Evolutionary conservation across 228 moss, liverwort and hornwort genomes (phyloP), one percentile per base, ranked within the genome.

Genomic region (Sphagnum magellanicum): DNA sequence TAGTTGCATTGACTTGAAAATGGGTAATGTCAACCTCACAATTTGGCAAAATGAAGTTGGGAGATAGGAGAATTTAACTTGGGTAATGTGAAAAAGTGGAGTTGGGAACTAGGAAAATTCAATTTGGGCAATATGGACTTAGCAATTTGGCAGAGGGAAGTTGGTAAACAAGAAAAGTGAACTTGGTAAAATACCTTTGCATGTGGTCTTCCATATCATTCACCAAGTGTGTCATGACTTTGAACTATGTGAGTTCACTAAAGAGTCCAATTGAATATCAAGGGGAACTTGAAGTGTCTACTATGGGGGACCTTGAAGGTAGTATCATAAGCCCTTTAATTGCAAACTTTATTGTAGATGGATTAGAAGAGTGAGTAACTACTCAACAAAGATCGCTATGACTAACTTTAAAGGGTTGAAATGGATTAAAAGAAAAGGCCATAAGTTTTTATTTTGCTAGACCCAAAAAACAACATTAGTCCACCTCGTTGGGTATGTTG

Each of bases 301-400:
- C 4, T 8, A 64, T 64, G 64, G 64, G 64, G 8, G n/a, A 13
- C 14, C 16, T n/a, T n/a, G 46, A 16, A 11, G 61, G 61, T n/a
- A 1, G 1, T 61, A n/a, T 13, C 61, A n/a, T 55, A 55, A 12
- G 1, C 12, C 53, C 1, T 17, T 74, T 50, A 68, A 69, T 68
- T n/a, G 63, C 12, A 4, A 68, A 68, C 49, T 74, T 68, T 74
- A 13, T 59, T 57, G 1, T 74, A 4, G 51, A 69, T 66, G 66
- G 75, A 13, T 70, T 51, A 61, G 50, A 75, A 75, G 64, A 59
- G 17, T 59, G 10, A 68, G 60, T 68, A 63, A 68, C 68, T 67
- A 63, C 67, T 13, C 50, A 15, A 63, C 62, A 67, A 0, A n/a
- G 7, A 67, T n/a, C 61, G 63, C 50, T 73, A 52, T 67, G 46